Evolutionary conservation across 1,139 yeast genomes (phyloP).

Genomic region (Saccharomyces hybrid): DNA sequence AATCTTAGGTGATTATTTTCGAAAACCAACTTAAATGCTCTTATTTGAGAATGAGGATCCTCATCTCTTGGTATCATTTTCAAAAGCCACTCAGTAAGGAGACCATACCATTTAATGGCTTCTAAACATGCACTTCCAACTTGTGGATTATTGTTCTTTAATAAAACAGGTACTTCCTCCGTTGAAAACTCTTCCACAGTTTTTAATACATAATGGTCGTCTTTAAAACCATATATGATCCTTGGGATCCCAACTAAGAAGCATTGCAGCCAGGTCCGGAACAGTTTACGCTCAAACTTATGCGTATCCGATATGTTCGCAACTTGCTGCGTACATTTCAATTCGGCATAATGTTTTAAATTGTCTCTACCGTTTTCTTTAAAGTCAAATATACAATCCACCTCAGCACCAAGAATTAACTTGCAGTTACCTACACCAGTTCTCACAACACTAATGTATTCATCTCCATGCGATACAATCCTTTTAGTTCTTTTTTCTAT

Average conservation of each 20-base stretch:
- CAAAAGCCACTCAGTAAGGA: conserved; percentile 69
- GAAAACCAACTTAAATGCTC: conserved; percentile 40
- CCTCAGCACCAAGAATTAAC: conserved; percentile 77
- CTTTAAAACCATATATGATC: conserved; percentile 80
- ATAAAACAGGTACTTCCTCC: conserved; percentile 62
- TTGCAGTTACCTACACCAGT: conserved; percentile 75
- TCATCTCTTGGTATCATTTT: conserved; percentile 47
- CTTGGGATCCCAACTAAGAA: conserved; percentile 76
- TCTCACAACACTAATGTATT: conserved; percentile 66
- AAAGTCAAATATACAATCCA: conserved; percentile 82
- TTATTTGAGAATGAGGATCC: conserved; percentile 25
- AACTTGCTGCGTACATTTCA: conserved; percentile 62
- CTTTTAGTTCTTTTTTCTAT: conserved; percentile 58
- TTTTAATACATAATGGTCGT: conserved; percentile 53
- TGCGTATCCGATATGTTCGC: conserved; percentile 32
- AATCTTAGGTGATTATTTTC: conserved; percentile 38
- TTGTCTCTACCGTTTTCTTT: conserved; percentile 48
- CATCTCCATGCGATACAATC: conserved; percentile 62
- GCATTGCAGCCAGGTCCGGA: conserved; percentile 88
- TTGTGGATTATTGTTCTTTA: conserved; percentile 38
- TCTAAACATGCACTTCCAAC: conserved; percentile 59
- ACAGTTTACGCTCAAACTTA: conserved; percentile 61
- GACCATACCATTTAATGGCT: conserved; percentile 79
- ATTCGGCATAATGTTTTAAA: conserved; percentile 71
- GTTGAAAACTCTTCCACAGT: conserved; percentile 70